phyloP scores from a whole-genome alignment of 768 basidiomycete species.

The Infundibulicybe gibba region DNA sequence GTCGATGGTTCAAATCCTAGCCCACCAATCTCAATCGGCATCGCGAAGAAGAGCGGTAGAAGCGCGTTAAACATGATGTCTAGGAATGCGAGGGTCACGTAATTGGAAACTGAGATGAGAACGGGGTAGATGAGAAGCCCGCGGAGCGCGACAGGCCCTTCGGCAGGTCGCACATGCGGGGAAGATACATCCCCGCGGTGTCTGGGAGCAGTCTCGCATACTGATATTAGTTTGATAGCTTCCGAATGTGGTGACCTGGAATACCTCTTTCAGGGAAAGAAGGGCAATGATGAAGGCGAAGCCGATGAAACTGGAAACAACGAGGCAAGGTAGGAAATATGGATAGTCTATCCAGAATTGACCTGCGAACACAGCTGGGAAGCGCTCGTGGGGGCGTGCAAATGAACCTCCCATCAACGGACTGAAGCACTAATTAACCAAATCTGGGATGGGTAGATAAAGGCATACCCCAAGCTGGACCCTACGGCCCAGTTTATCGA shows the following conservation, averaged over 20 bases:
- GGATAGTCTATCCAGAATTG: too few species aligned
- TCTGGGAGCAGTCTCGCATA: too few species aligned
- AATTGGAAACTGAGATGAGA: too few species aligned
- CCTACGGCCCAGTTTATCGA: constrained; percentile 16
- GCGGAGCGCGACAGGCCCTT: constrained; percentile 20
- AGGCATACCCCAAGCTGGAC: constrained; percentile 15
- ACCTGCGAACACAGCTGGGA: constrained; percentile 18
- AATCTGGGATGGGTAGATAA: constrained; percentile 20
- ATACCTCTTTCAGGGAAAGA: constrained; percentile 16
- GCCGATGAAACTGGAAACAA: too few species aligned
- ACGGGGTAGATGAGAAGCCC: constrained; percentile 35
- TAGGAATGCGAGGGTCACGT: too few species aligned
- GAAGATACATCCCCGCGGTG: background rate
- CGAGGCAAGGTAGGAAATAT: too few species aligned
- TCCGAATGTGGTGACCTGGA: background rate
- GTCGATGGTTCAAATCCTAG: constrained; percentile 43
- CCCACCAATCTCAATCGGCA: too few species aligned
- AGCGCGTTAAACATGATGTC: too few species aligned
- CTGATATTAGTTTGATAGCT: background rate
- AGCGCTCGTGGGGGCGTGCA: constrained; percentile 34
- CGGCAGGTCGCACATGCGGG: background rate
- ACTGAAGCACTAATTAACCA: background rate
- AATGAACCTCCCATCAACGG: constrained; percentile 7
- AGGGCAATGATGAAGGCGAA: too few species aligned
- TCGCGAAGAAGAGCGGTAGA: too few species aligned